These are phyloP conservation scores for Filosporella fistucella DNA, from an alignment of 495 filamentous ascomycete genomes.

Conservation along the genomic window DNA sequence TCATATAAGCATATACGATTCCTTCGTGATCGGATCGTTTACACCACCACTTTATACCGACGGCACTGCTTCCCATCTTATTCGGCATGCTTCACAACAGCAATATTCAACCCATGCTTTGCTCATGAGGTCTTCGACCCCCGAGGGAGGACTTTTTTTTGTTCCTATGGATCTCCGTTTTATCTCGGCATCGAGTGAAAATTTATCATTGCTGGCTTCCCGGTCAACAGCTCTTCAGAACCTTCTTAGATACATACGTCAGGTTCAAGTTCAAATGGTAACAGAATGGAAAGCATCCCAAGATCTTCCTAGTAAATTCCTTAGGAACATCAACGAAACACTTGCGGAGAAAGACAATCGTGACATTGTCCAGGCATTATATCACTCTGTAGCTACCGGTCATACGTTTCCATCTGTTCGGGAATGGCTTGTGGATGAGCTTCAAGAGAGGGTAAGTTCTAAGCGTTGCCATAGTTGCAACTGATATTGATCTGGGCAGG, in stretches of 20 bases:
- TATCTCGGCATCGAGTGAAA: slow-evolving; percentile 70
- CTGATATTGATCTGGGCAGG: slow-evolving; percentile 40
- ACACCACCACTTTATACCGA: slow-evolving; percentile 16
- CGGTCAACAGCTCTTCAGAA: slow-evolving; percentile 87
- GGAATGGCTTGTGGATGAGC: slow-evolving; percentile 86
- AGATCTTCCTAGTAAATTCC: slow-evolving; percentile 72
- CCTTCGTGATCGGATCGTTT: slow-evolving; percentile 76
- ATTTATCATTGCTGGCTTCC: slow-evolving; percentile 76
- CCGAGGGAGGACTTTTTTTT: slow-evolving; percentile 43
- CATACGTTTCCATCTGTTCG: slow-evolving; percentile 69
- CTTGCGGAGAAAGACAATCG: slow-evolving; percentile 52
- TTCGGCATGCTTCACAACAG: slow-evolving; percentile 66
- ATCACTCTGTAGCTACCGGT: slow-evolving; percentile 82
- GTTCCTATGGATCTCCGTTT: slow-evolving; percentile 81
- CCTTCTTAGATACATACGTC: slow-evolving; percentile 73
- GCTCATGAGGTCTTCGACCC: slow-evolving; percentile 39
- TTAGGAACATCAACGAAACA: slow-evolving; percentile 67
- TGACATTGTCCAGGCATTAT: slow-evolving; percentile 70
- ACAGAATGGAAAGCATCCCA: slow-evolving; percentile 77
- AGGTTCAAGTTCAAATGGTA: slow-evolving; percentile 69
- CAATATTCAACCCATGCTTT: slow-evolving; percentile 73
- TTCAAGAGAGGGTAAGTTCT: slow-evolving; percentile 69
- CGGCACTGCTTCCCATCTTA: slow-evolving; percentile 32
- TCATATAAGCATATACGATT: slow-evolving; percentile 84
- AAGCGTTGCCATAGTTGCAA: background rate